Percentiles rank a stretch among this genome's conserved stretches.
These are phyloP conservation scores for Tetrapisispora nanseiensis DNA, from an alignment of 805 yeast genomes.

Conservation along the genomic window DNA sequence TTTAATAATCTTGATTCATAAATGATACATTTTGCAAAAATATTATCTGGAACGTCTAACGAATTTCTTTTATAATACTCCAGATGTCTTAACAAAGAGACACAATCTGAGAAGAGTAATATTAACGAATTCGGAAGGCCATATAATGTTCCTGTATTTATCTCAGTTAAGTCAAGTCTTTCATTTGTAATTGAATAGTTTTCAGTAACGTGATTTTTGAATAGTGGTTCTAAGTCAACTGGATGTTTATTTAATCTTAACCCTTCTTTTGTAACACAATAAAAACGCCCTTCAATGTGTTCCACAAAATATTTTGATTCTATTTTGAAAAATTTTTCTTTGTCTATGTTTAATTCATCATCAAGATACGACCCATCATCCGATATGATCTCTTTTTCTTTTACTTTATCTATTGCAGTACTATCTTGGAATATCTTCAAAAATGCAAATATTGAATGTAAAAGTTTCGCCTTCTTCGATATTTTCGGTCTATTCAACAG, in stretches of 20 bases:
- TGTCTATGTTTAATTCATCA: background rate
- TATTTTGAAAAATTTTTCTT: background rate
- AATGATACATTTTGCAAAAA: slow-evolving; percentile 18
- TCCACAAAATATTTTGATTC: background rate
- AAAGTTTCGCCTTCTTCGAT: slow-evolving; percentile 63
- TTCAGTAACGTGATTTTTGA: slow-evolving; percentile 35
- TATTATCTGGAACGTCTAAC: slow-evolving; percentile 17
- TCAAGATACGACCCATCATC: background rate
- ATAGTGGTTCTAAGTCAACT: slow-evolving; percentile 27
- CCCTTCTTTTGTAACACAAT: background rate
- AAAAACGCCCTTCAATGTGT: background rate
- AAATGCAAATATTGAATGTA: slow-evolving; percentile 72
- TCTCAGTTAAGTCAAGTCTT: slow-evolving; percentile 29
- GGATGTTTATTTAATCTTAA: background rate
- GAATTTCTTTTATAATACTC: slow-evolving; percentile 34
- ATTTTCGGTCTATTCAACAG: slow-evolving; percentile 55
- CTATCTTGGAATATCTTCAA: slow-evolving; percentile 70
- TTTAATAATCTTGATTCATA: slow-evolving; percentile 43
- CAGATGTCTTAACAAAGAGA: slow-evolving; percentile 53
- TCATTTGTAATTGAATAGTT: slow-evolving; percentile 20
- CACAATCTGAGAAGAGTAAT: slow-evolving; percentile 61
- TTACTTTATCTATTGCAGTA: slow-evolving; percentile 34
- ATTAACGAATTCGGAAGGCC: slow-evolving; percentile 79
- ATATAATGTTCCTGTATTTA: slow-evolving; percentile 71
- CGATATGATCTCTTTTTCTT: slow-evolving; percentile 4